Percentiles rank a stretch among this genome's conserved stretches.
Conservation (phyloP, 2,329 filamentous ascomycete species). For the Apiospora kogelbergensis region DNA sequence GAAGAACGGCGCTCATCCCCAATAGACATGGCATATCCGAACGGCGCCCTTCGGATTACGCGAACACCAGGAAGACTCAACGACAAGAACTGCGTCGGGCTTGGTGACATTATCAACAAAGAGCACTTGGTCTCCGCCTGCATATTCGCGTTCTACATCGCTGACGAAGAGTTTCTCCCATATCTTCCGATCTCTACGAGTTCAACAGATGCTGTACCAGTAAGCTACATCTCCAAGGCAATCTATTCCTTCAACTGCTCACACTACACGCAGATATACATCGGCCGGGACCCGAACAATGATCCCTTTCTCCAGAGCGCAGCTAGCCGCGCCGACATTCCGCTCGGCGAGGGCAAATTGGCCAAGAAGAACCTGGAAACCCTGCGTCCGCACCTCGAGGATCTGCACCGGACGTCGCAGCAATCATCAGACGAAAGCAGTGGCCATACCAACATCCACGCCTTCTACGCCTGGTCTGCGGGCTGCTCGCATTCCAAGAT, state of each 20-base stretch:
- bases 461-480: conserved; percentile 23
- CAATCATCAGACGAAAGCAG: neutral
- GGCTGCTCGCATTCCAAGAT: conserved; percentile 25
- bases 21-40: conserved; percentile 19
- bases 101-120: conserved; percentile 23
- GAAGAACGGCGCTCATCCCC: neutral
- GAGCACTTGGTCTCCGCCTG: conserved; percentile 24
- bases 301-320: conserved; percentile 16
- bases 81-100: conserved; percentile 24
- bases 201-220: neutral
- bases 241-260: neutral
- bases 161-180: conserved; percentile 22
- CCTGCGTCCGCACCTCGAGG: neutral
- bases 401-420: conserved; percentile 10
- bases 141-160: conserved; percentile 24
- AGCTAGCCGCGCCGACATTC: neutral
- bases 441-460: conserved; percentile 20
- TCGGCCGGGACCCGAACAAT: conserved; percentile 12
- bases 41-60: conserved; percentile 26
- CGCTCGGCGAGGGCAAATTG: neutral
- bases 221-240: neutral
- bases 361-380: conserved; percentile 12
- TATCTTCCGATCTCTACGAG: conserved; percentile 20
- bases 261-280: neutral
- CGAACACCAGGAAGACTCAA: conserved; percentile 23